Conservation (phyloP, 2,329 filamentous ascomycete genomes). For the Alternaria tenuissima region DNA sequence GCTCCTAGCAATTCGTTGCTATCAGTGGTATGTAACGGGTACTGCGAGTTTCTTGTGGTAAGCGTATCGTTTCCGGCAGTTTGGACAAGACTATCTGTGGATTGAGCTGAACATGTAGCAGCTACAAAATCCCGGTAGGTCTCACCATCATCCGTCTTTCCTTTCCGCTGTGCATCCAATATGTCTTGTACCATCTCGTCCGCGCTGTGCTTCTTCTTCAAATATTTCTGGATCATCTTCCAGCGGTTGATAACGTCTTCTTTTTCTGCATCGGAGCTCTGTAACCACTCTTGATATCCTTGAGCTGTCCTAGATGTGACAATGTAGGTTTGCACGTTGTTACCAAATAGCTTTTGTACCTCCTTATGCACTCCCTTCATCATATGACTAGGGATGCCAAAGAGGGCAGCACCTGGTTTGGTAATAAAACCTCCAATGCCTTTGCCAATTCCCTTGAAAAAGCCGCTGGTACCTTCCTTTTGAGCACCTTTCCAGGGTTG, state of each 20-base stretch:
- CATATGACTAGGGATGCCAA: constrained; percentile 26
- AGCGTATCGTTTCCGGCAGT: background rate
- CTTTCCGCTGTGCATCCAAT: background rate
- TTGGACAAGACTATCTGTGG: background rate
- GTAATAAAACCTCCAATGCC: constrained; percentile 33
- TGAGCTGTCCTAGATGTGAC: constrained; percentile 25
- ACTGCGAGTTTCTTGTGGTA: background rate
- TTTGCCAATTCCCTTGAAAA: constrained; percentile 37
- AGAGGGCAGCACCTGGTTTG: constrained; percentile 31
- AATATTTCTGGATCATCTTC: constrained; percentile 19
- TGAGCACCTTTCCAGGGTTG: constrained; percentile 31
- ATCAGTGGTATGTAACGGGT: background rate
- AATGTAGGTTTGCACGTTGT: constrained; percentile 21
- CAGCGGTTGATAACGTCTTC: constrained; percentile 24
- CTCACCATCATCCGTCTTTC: background rate
- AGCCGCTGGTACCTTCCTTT: constrained; percentile 31
- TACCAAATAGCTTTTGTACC: constrained; percentile 23
- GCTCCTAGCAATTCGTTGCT: background rate
- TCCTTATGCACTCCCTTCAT: constrained; percentile 30
- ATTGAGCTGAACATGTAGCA: background rate
- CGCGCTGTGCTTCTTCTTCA: constrained; percentile 15
- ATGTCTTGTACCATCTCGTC: constrained; percentile 34
- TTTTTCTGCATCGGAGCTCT: constrained; percentile 23
- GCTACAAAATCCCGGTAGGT: background rate
- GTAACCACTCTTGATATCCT: constrained; percentile 30